Evolutionary conservation across 2,329 filamentous ascomycete species (phyloP), one percentile per base, ranked within the genome.

Genomic region (Chrysoporthe austroafricana): DNA sequence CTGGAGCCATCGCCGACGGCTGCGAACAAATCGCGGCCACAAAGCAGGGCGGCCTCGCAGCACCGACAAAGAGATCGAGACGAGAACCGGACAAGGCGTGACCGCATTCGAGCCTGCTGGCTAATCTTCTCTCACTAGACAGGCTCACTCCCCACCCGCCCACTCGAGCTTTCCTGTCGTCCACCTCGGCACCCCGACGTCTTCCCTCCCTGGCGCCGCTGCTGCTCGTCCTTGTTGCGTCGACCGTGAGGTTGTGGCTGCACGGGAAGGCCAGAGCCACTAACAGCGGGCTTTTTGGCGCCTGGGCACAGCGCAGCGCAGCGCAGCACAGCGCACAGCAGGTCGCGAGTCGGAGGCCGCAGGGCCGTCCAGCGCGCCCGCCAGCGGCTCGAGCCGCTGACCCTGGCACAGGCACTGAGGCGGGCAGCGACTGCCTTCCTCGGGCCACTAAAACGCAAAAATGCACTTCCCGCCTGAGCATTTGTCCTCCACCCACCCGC

Each of bases 361-460:
- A 26, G 36, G 26, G 66, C 44, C 48, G 63, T 50, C 39, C 65
- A 65, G 68, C 65, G 62, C 64, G 67, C 64, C 64, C 69, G 66
- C 65, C 61, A 68, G 70, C 66, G 64, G 63, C 54, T 66, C 44
- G 36, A 42, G 50, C 63, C 63, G 54, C 68, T 42, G 39, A 70
- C 66, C 69, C 64, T 69, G 59, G 42, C 67, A 46, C 52, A 52
- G 54, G 57, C 59, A 44, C 59, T 46, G 59, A 59, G 54, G 16
- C 39, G 39, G 58, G 46, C 60, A 50, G 60, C 48, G 62, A 60
- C 64, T 67, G 67, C 64, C 62, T 65, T 60, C 44, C n/a, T 34
- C 54, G 64, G 26, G 64, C 64, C 71, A 73, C 73, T 72, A 74
- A 75, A 76, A 72, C 66, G 71, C 72, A 74, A 75, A 64, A 75